phyloP scores from a whole-genome alignment of 2,329 filamentous ascomycete species.

The Dactylella cylindrospora region DNA sequence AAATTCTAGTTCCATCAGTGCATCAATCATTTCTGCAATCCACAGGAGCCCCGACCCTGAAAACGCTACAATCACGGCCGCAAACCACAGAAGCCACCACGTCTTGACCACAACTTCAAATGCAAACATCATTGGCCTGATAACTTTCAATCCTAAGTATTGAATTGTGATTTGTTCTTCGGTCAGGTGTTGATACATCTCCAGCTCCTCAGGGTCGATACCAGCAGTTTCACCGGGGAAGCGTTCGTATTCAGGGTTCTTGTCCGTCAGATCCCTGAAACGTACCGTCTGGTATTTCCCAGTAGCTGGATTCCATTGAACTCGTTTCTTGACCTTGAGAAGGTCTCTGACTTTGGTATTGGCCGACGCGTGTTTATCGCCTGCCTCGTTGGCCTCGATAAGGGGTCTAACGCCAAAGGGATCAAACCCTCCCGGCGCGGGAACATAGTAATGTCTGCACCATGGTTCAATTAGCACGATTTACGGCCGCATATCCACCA shows the following conservation, averaged over 20 bases:
- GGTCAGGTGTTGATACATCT: slow-evolving; percentile 23
- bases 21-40: too few relatives aligned
- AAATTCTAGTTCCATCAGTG: too few relatives aligned
- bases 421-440: slow-evolving; percentile 5
- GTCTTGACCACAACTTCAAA: slow-evolving; percentile 12
- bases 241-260: slow-evolving; percentile 3
- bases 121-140: slow-evolving; percentile 20
- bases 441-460: slow-evolving; percentile 20
- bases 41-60: too few relatives aligned
- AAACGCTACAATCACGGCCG: too few relatives aligned
- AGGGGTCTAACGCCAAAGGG: slow-evolving; percentile 13
- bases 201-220: slow-evolving; percentile 21
- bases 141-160: slow-evolving; percentile 18
- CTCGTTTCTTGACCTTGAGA: slow-evolving; percentile 18
- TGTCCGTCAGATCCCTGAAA: slow-evolving; percentile 15
- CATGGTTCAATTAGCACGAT: too few relatives aligned
- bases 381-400: too few relatives aligned
- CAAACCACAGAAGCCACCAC: too few relatives aligned
- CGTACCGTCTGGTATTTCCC: slow-evolving; percentile 11
- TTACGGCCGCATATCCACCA: too few relatives aligned
- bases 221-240: slow-evolving; percentile 28
- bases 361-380: neutral
- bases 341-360: too few relatives aligned
- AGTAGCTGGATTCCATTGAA: slow-evolving; percentile 14
- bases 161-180: slow-evolving; percentile 9